Conservation (phyloP, 2,329 filamentous ascomycete genomes). For the Ophiostoma quercus region DNA sequence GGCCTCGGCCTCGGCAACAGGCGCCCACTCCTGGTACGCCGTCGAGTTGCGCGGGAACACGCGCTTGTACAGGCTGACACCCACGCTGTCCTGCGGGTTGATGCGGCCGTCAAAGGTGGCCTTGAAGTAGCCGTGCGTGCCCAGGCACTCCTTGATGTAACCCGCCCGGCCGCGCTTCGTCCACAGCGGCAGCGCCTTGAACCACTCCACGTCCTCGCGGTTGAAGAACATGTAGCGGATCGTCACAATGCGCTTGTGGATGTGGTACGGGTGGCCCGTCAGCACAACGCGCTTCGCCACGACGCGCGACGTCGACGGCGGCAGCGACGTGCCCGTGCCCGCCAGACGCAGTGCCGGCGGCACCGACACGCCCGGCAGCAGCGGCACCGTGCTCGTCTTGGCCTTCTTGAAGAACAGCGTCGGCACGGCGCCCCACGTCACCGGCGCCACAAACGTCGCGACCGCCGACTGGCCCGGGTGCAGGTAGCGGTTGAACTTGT, state of each 20-base stretch:
- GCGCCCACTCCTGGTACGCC: constrained; percentile 39
- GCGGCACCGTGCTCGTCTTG: constrained; percentile 36
- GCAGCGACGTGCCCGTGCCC: constrained; percentile 79
- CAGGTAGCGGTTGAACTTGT: constrained; percentile 90
- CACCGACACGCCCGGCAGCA: constrained; percentile 37
- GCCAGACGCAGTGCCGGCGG: constrained; percentile 60
- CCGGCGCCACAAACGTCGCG: constrained; percentile 80
- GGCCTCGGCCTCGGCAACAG: constrained; percentile 34
- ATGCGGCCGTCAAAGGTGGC: constrained; percentile 94
- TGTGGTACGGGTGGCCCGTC: constrained; percentile 96
- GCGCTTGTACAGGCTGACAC: constrained; percentile 81
- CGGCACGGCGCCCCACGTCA: constrained; percentile 90
- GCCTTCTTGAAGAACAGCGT: constrained; percentile 70
- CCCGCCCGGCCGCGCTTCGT: constrained; percentile 82
- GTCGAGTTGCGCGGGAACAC: constrained; percentile 70
- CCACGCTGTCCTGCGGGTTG: constrained; percentile 91
- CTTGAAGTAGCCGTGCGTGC: constrained; percentile 99
- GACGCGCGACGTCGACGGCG: constrained; percentile 69
- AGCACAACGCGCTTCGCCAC: constrained; percentile 91
- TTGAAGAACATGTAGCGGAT: constrained; percentile 99
- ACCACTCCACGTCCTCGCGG: constrained; percentile 90
- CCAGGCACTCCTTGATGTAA: constrained; percentile 87
- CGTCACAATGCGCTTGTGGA: constrained; percentile 95
- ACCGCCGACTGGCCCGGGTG: constrained; percentile 87
- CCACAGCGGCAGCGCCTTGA: constrained; percentile 94